phyloP scores from a whole-genome alignment of 768 basidiomycete species.

The Boletus sp. region DNA sequence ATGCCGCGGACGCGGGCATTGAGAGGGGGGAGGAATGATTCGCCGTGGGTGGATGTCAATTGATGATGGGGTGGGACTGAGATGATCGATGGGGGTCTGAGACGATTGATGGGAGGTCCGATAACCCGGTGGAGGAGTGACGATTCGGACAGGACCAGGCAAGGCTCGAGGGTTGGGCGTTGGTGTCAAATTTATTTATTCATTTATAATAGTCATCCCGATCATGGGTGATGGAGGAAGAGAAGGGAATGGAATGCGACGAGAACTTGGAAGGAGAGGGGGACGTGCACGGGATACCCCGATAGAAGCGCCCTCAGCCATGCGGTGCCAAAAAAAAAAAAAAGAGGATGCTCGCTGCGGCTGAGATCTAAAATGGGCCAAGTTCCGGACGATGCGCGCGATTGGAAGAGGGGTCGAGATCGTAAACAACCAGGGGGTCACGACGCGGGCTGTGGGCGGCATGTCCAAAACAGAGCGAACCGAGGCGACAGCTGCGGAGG shows the following conservation, averaged over 20 bases:
- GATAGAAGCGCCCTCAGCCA: conserved; percentile 4
- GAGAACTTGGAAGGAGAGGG: not conserved
- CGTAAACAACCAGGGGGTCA: not conserved
- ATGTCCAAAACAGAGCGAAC: not conserved
- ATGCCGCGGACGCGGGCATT: conserved; percentile 6
- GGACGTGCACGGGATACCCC: conserved; percentile 4
- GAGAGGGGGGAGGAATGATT: not conserved
- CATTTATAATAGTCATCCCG: not conserved
- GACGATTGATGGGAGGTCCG: not conserved
- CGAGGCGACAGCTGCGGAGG: not conserved
- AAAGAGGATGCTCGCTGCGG: not conserved
- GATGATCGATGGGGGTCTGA: not conserved
- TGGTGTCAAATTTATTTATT: no score
- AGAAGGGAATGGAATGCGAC: not conserved
- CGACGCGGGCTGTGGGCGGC: no score
- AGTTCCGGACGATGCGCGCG: not conserved
- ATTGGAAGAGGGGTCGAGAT: no score
- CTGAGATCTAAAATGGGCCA: not conserved
- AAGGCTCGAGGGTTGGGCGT: not conserved
- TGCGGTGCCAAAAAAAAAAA: conserved; percentile 2
- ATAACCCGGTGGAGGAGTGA: not conserved
- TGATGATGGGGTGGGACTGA: not conserved
- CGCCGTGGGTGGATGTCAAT: conserved; percentile 1
- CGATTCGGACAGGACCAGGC: not conserved
- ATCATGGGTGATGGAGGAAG: not conserved